phyloP scores from a whole-genome alignment of 1,284 basidiomycete species.

The Boletus semigastroideus region DNA sequence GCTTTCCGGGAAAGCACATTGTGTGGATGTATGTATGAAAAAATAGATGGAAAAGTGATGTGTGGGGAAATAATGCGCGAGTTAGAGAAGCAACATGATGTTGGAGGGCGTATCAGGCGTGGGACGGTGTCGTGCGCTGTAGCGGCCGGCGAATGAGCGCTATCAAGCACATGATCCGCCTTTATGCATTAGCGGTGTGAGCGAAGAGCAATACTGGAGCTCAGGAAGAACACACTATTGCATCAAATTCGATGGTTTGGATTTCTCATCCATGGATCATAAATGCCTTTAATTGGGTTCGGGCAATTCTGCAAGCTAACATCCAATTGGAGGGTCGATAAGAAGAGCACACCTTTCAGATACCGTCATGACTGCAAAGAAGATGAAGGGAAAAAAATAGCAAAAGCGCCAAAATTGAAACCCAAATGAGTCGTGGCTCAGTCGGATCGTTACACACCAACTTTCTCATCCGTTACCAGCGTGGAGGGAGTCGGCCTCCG shows the following conservation, averaged over 20 bases:
- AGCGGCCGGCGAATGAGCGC: conserved; percentile 12
- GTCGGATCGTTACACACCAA: background rate
- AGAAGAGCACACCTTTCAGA: background rate
- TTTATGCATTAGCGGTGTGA: conserved; percentile 11
- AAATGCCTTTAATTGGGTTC: background rate
- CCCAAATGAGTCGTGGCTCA: background rate
- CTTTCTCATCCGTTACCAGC: conserved; percentile 11
- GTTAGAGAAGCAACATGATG: background rate
- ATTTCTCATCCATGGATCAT: conserved; percentile 6
- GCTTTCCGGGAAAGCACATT: conserved; percentile 46
- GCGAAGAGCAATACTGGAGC: background rate
- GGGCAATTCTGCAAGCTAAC: background rate
- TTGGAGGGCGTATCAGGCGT: conserved; percentile 17
- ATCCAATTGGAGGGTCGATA: conserved; percentile 6
- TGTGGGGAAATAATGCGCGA: conserved; percentile 4
- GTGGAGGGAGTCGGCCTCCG: background rate
- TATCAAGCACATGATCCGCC: conserved; percentile 16
- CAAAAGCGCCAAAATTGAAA: background rate
- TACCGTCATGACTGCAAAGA: background rate
- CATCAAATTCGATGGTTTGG: background rate
- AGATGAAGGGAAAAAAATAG: background rate
- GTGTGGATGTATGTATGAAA: background rate
- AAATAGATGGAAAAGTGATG: background rate
- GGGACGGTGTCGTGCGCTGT: conserved; percentile 21
- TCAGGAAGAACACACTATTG: conserved; percentile 2